Base-by-base conservation (phyloP, 352 stramenopile species). In the Phytopythium chamaehyphon region DNA sequence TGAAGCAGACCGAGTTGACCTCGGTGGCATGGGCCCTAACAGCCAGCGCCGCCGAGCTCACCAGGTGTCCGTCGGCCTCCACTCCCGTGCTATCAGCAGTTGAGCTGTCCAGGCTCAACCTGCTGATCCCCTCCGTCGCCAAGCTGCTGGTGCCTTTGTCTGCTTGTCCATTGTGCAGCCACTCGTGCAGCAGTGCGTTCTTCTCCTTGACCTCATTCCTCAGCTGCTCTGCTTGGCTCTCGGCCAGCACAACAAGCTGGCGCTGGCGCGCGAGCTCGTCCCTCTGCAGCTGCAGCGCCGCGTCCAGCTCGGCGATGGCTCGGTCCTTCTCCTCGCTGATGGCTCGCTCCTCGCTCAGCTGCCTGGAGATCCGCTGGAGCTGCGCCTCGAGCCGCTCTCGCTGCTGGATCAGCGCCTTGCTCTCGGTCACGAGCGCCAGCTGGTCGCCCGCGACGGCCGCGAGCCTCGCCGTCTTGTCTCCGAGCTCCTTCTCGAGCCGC, bases 1-100 rank as follows among this genome's bases (percentile, higher is more conserved):
- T 93, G 43, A 90, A 93, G 47, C 80, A 88, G 11, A 93, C 76
- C 31, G 77, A 90, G 54, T 93, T 93, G 18, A 89, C 83, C 53
- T 93, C 83, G 1, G 80, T 93, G 12, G 83, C 83, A 50, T 93
- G 83, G 5, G 83, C 83, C 16, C 83, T 80, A 35, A 93, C 81
- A 6, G 67, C 70, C 45, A 90, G 73, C 21, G 62, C 67, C 35
- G 81, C 61, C 11, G 57, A 59, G 5, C 61, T 68, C 22, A 86
- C 55, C 7, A 85, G n/a, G n/a, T n/a, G 47, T 9, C 65, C 58
- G 19, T 54, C 61, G 36, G 54, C 55, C 21, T 40, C 35, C 10
- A 60, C 44, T 10, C 40, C 55, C 2, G 21, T 38, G 19, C 26
- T n/a, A n/a, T n/a, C n/a, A n/a, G n/a, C n/a, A n/a, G n/a, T n/a